Evolutionary conservation across 2,329 filamentous ascomycete species (phyloP).

Genomic region (Claviceps sorghi): DNA sequence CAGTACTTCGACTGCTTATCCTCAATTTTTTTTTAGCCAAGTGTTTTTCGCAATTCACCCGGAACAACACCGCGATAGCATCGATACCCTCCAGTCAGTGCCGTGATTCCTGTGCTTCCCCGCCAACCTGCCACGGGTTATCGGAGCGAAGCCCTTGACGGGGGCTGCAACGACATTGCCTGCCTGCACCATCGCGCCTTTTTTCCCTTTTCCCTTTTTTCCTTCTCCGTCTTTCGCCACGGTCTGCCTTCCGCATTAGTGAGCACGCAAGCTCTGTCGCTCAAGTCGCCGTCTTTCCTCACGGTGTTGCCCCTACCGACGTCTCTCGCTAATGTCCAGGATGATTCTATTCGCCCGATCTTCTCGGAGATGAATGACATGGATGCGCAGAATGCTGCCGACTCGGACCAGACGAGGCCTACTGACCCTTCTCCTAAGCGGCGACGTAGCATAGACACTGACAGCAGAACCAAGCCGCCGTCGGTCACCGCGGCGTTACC

Average conservation of each 20-base stretch:
- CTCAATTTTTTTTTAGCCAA: neutral
- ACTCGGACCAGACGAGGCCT: conserved; percentile 46
- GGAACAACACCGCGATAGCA: neutral
- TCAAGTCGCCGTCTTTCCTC: conserved; percentile 1
- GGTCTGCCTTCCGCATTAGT: neutral
- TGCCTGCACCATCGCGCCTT: conserved; percentile 2
- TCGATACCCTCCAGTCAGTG: neutral
- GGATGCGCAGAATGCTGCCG: conserved; percentile 54
- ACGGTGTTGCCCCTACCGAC: conserved; percentile 7
- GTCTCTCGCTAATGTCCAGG: conserved; percentile 26
- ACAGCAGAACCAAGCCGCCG: conserved; percentile 10
- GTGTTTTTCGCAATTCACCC: neutral
- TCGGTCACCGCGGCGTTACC: conserved; percentile 6
- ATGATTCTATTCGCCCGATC: conserved; percentile 41
- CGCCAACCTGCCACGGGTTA: neutral
- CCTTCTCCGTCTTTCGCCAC: neutral
- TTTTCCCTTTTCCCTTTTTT: too few species aligned
- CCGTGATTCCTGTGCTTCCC: neutral
- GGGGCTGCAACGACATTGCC: conserved; percentile 4
- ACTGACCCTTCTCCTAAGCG: conserved; percentile 36
- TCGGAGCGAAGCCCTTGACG: conserved; percentile 4
- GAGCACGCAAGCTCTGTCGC: neutral
- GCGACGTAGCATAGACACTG: conserved; percentile 16
- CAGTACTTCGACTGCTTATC: neutral
- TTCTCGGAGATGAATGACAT: conserved; percentile 47